phyloP scores from a whole-genome alignment of 2,329 filamentous ascomycete genomes.

The Diaporthe amygdali region DNA sequence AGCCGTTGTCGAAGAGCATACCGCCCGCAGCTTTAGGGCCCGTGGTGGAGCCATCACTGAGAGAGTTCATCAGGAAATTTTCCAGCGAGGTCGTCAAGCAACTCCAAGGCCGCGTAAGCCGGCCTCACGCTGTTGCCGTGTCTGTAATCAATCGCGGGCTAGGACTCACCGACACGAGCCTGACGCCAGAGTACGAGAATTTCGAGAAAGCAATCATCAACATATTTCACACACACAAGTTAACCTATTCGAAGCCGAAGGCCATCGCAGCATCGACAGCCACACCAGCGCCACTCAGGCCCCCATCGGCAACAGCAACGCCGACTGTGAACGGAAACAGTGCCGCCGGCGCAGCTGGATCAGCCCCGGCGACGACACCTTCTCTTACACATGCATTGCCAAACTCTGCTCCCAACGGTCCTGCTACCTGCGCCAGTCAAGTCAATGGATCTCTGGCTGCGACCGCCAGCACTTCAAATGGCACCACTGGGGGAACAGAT shows the following conservation, averaged over 20 bases:
- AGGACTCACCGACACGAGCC: slow-evolving; percentile 48
- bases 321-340: not conserved
- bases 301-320: not conserved
- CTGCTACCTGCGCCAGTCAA: not conserved
- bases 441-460: not conserved
- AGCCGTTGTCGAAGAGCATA: not conserved
- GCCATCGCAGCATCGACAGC: slow-evolving; percentile 11
- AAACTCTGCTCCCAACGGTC: not conserved
- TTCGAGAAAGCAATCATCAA: slow-evolving; percentile 53
- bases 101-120: slow-evolving; percentile 47
- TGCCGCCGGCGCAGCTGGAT: not conserved
- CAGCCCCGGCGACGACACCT: not conserved
- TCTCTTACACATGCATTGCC: not conserved
- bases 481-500: not conserved
- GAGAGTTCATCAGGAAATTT: slow-evolving; percentile 49
- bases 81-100: slow-evolving; percentile 53
- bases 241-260: slow-evolving; percentile 24
- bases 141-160: slow-evolving; percentile 58
- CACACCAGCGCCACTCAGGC: slow-evolving; percentile 11
- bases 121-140: slow-evolving; percentile 55
- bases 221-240: slow-evolving; percentile 41
- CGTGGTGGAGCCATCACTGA: slow-evolving; percentile 50
- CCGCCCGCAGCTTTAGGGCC: slow-evolving; percentile 29
- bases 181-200: slow-evolving; percentile 48
- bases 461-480: not conserved